Conservation (phyloP, 2,329 filamentous ascomycete species). For the Diaporthe australafricana region DNA sequence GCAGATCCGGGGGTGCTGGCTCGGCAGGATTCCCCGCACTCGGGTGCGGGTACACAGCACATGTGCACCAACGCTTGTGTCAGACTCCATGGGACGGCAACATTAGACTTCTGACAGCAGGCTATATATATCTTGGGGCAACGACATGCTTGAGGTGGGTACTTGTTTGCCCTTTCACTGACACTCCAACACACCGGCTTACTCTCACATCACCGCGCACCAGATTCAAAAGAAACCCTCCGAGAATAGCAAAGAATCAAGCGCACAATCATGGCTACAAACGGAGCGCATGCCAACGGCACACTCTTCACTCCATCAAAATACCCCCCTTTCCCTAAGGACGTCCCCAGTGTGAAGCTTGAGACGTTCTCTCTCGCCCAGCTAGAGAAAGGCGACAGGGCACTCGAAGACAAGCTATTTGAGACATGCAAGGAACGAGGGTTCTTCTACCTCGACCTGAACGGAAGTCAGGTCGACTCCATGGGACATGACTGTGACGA, state of each 20-base stretch:
- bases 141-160: not conserved
- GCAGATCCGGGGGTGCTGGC: not conserved
- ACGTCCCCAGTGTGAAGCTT: conserved; percentile 34
- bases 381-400: conserved; percentile 36
- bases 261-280: conserved; percentile 12
- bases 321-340: conserved; percentile 33
- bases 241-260: not conserved
- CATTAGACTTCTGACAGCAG: not conserved
- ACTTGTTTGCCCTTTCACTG: too few relatives aligned
- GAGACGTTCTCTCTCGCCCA: conserved; percentile 36
- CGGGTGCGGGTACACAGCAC: not conserved
- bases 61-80: not conserved
- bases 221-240: not conserved
- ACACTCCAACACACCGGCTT: not conserved
- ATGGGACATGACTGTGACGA: conserved; percentile 36
- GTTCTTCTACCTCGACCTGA: conserved; percentile 39
- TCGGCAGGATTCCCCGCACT: conserved; percentile 20
- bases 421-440: conserved; percentile 36
- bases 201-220: not conserved
- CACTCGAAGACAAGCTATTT: conserved; percentile 31
- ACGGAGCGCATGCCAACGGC: not conserved
- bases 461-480: conserved; percentile 28
- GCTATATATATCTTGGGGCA: not conserved
- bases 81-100: not conserved
- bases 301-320: conserved; percentile 8